Conservation (phyloP, 306 rosid genomes). For the Medicago lupulina region DNA sequence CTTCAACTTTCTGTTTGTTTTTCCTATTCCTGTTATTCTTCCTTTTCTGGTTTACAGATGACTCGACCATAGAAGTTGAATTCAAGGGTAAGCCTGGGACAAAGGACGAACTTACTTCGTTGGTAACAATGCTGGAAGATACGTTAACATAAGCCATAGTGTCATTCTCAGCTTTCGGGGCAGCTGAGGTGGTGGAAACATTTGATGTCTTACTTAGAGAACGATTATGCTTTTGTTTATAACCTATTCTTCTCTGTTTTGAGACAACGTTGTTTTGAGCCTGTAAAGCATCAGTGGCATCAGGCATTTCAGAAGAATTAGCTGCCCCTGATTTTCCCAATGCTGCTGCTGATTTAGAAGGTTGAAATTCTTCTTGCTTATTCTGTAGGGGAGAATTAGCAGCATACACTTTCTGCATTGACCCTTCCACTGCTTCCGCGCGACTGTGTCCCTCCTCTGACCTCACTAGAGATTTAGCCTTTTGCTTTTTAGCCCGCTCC, state of each 20-base stretch:
- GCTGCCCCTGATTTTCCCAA: conserved; percentile 45
- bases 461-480: conserved; percentile 78
- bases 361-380: conserved; percentile 58
- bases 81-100: conserved; percentile 48
- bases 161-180: conserved; percentile 49
- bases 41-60: conserved; percentile 65
- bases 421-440: conserved; percentile 53
- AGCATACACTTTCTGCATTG: conserved; percentile 53
- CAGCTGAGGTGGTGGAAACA: conserved; percentile 43
- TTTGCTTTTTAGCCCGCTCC: conserved; percentile 76
- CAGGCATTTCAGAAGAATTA: conserved; percentile 44
- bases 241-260: conserved; percentile 66
- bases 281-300: conserved; percentile 47
- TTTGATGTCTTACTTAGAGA: conserved; percentile 49
- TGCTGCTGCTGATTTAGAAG: conserved; percentile 44
- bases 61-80: conserved; percentile 49
- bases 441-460: conserved; percentile 81
- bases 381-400: conserved; percentile 52
- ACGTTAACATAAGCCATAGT: conserved; percentile 40
- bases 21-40: conserved; percentile 66
- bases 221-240: conserved; percentile 69
- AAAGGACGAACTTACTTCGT: conserved; percentile 43
- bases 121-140: conserved; percentile 49
- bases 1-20: conserved; percentile 72
- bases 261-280: conserved; percentile 56